Percentiles rank a stretch among this genome's conserved stretches.
Evolutionary conservation across 163 green algal genomes (phyloP).

Genomic region (Trebouxiophyceae sp.): DNA sequence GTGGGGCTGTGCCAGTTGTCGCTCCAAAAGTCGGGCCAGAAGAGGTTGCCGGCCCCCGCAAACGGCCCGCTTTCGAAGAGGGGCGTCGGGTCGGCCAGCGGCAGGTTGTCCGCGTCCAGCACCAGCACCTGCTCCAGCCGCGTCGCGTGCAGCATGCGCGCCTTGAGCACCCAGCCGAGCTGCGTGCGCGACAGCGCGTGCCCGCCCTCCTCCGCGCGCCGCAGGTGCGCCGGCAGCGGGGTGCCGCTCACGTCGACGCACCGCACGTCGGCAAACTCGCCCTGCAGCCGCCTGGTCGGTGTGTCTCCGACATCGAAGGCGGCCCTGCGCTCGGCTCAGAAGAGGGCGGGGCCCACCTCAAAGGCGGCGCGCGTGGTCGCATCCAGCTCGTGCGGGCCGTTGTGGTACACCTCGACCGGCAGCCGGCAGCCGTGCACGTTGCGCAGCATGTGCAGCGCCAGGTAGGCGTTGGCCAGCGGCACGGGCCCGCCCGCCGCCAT

Average conservation of each 20-base stretch:
- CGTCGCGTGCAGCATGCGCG: not conserved
- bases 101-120: slow-evolving; percentile 44
- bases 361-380: not conserved
- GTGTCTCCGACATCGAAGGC: too few species aligned
- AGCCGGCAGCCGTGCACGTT: not conserved
- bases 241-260: not conserved
- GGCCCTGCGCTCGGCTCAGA: too few species aligned
- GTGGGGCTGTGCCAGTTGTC: not conserved
- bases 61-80: slow-evolving; percentile 34
- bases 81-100: slow-evolving; percentile 20
- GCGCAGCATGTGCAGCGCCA: not conserved
- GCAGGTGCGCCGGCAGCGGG: not conserved
- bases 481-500: not conserved
- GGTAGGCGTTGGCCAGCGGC: not conserved
- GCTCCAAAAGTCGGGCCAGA: slow-evolving; percentile 32
- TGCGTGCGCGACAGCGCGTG: not conserved
- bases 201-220: not conserved
- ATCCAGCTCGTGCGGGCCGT: slow-evolving; percentile 1
- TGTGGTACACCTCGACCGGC: not conserved
- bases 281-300: not conserved
- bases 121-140: slow-evolving; percentile 26
- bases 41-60: slow-evolving; percentile 18
- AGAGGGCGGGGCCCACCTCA: too few species aligned
- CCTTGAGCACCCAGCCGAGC: not conserved
- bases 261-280: not conserved